Evolutionary conservation across 2,329 filamentous ascomycete species (phyloP), one percentile per base, ranked within the genome.

Genomic region (Ceratocystiopsis sp.): DNA sequence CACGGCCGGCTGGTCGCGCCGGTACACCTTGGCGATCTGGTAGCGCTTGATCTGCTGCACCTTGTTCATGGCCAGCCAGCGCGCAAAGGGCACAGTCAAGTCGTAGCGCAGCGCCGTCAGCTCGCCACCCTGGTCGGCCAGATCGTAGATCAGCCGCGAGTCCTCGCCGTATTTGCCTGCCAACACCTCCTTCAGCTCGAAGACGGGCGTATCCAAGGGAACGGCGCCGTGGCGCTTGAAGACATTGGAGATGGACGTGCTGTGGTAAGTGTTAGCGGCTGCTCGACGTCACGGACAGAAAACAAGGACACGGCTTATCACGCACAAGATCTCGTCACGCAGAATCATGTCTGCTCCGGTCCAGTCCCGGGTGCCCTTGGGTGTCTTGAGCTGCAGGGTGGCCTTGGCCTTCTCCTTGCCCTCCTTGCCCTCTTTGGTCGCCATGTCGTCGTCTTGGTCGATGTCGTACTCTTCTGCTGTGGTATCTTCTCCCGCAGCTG

Each of bases 1-100:
- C 65, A 95, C 84, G 48, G 85, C 82, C 16, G 51, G 51, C 46
- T 52, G 50, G 43, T 53, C 51, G 38, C 51, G 48, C 33, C 51
- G 71, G 64, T 86, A 87, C 42, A 94, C 87, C 65, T 94, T 94
- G 52, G 85, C 86, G 52, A 96, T 87, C 65, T 94, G 86, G 61
- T 93, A 95, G 55, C 89, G 75, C 67, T 93, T 94, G 65, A 94
- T 89, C 60, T 71, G 80, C 59, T 83, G 77, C 44, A 93, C 70
- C 50, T 79, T 72, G 62, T 93, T 93, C 84, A 93, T 91, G 54
- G 87, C 87, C 48, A 94, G 73, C 76, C 82, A 95, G 55, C 87
- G 78, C 48, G 89, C 87, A 56, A 94, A 91, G 19, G 51, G 51
- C 17, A 53, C 51, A 3, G 51, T 53, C 50, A 89, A 62, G 56